Conservation (phyloP, 1,139 yeast species). For the Geotrichum europaeum region DNA sequence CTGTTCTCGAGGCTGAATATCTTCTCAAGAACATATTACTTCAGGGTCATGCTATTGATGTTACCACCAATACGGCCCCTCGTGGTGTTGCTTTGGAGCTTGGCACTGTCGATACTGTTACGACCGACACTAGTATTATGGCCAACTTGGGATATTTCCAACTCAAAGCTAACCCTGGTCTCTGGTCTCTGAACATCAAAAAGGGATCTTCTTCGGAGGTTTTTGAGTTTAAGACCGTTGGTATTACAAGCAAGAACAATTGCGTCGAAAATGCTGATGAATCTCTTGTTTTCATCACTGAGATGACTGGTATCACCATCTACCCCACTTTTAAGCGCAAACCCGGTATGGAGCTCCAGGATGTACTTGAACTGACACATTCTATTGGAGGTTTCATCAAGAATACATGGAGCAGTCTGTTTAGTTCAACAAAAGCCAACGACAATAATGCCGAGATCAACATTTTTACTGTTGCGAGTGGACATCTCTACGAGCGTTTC, state of each 20-base stretch:
- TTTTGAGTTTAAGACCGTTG: conserved; percentile 38
- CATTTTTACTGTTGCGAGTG: conserved; percentile 78
- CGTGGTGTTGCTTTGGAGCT: conserved; percentile 49
- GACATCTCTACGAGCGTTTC: conserved; percentile 68
- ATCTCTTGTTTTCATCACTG: conserved; percentile 28
- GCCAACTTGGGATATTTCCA: conserved; percentile 72
- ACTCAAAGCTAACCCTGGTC: conserved; percentile 62
- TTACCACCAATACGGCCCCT: conserved; percentile 39
- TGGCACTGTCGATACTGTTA: conserved; percentile 23
- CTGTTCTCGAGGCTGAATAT: conserved; percentile 40
- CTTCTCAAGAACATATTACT: conserved; percentile 49
- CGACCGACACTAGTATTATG: conserved; percentile 62
- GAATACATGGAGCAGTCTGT: conserved; percentile 8
- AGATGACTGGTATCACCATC: conserved; percentile 43
- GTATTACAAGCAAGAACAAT: conserved; percentile 30
- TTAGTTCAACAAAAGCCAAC: conserved; percentile 6
- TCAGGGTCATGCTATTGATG: conserved; percentile 65
- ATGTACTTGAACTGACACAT: conserved; percentile 30
- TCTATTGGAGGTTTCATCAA: conserved; percentile 5
- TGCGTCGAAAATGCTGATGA: conserved; percentile 7
- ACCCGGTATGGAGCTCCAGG: conserved; percentile 39
- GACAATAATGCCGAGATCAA: conserved; percentile 56
- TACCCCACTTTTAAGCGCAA: conserved; percentile 44
- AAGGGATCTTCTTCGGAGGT: conserved; percentile 40
- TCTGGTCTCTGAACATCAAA: conserved; percentile 48